Evolutionary conservation across 2,329 filamentous ascomycete genomes (phyloP).

Genomic region (Seiridium cupressi): DNA sequence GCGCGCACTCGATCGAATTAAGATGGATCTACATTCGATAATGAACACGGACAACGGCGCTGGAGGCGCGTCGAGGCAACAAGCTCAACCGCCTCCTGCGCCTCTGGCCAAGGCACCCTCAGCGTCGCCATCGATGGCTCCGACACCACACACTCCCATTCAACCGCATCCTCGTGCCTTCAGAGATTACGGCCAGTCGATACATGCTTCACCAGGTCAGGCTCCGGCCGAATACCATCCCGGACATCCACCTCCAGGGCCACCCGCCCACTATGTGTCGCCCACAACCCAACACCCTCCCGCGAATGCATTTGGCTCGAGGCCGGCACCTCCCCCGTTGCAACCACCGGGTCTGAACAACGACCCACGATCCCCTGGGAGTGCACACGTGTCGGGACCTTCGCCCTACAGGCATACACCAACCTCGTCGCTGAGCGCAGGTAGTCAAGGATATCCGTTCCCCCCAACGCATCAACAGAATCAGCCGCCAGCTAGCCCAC

Average conservation of each 20-base stretch:
- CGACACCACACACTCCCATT: slow-evolving; percentile 32
- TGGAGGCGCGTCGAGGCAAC: slow-evolving; percentile 23
- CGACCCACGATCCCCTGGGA: slow-evolving; percentile 51
- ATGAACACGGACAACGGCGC: slow-evolving; percentile 48
- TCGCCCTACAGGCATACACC: slow-evolving; percentile 51
- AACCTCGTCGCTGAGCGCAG: slow-evolving; percentile 39
- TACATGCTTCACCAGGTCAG: slow-evolving; percentile 41
- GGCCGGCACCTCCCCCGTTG: slow-evolving; percentile 34
- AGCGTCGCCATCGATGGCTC: slow-evolving; percentile 22
- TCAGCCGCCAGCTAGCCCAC: slow-evolving; percentile 46
- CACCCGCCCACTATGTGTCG: slow-evolving; percentile 38
- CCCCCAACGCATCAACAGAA: slow-evolving; percentile 34
- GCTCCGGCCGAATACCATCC: slow-evolving; percentile 37
- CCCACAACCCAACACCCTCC: slow-evolving; percentile 31
- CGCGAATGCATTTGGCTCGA: slow-evolving; percentile 36
- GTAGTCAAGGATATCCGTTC: slow-evolving; percentile 49
- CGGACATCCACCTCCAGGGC: slow-evolving; percentile 16
- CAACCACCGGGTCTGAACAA: slow-evolving; percentile 42
- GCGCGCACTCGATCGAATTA: slow-evolving; percentile 7
- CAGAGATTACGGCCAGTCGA: slow-evolving; percentile 47
- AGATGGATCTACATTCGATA: slow-evolving; percentile 53
- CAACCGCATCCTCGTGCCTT: slow-evolving; percentile 42
- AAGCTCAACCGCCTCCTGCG: slow-evolving; percentile 18
- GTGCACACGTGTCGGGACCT: slow-evolving; percentile 38
- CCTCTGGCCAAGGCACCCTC: slow-evolving; percentile 19